Evolutionary conservation across 805 yeast species (phyloP).

Genomic region (Candida lessepsii): DNA sequence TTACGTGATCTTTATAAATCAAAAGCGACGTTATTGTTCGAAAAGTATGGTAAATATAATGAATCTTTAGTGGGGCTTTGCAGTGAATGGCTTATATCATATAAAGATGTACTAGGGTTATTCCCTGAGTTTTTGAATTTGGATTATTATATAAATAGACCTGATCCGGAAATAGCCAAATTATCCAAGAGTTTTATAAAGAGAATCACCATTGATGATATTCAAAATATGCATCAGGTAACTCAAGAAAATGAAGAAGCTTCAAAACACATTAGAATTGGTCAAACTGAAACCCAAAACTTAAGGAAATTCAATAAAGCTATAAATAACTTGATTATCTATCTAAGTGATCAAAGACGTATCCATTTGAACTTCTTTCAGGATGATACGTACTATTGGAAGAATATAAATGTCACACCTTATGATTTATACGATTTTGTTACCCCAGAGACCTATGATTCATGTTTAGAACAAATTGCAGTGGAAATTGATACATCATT

Average conservation of each 20-base stretch:
- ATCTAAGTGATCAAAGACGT: constrained; percentile 53
- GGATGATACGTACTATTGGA: constrained; percentile 36
- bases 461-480: constrained; percentile 30
- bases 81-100: constrained; percentile 41
- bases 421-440: constrained; percentile 40
- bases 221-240: constrained; percentile 7
- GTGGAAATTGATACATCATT: constrained; percentile 72
- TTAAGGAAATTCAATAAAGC: constrained; percentile 31
- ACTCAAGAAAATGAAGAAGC: constrained; percentile 11
- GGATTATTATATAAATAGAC: constrained; percentile 6
- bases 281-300: constrained; percentile 20
- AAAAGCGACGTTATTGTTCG: constrained; percentile 33
- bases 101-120: constrained; percentile 31
- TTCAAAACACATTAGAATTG: constrained; percentile 9
- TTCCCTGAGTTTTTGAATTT: constrained; percentile 41
- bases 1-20: constrained; percentile 35
- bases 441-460: constrained; percentile 20
- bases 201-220: constrained; percentile 14
- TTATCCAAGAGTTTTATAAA: constrained; percentile 11
- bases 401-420: constrained; percentile 42
- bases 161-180: constrained; percentile 5
- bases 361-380: constrained; percentile 41
- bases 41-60: constrained; percentile 32
- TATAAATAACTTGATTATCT: constrained; percentile 44
- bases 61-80: constrained; percentile 40